Percentiles rank a stretch among this genome's conserved stretches.
These are phyloP conservation scores for Fraxinus ornus DNA, from an alignment of 305 asterid genomes.

Conservation along the genomic window DNA sequence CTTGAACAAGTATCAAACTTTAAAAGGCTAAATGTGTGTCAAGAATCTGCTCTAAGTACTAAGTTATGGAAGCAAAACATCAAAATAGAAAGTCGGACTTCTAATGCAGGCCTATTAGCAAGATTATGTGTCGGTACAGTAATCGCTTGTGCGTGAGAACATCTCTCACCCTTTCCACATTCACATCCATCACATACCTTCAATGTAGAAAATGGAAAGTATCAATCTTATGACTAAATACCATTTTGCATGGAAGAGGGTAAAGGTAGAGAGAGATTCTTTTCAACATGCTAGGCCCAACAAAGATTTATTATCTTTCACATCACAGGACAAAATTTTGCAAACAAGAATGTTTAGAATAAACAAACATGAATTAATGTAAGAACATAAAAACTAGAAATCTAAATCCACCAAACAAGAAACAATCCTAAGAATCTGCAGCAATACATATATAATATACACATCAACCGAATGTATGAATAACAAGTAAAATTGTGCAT, in stretches of 20 bases:
- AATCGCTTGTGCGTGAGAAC: constrained; percentile 80
- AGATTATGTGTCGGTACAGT: constrained; percentile 72
- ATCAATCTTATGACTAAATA: constrained; percentile 16
- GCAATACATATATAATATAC: too few species aligned
- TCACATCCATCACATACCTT: constrained; percentile 61
- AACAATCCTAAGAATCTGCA: neutral
- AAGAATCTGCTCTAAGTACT: neutral
- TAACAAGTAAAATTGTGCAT: neutral
- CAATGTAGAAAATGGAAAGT: constrained; percentile 25
- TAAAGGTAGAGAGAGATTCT: neutral
- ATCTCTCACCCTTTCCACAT: constrained; percentile 59
- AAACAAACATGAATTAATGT: neutral
- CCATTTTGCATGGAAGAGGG: neutral
- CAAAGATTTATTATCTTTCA: neutral
- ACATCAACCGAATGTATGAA: neutral
- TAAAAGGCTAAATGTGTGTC: neutral
- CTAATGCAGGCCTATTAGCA: constrained; percentile 79
- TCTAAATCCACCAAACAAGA: constrained; percentile 15
- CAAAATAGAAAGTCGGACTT: constrained; percentile 52
- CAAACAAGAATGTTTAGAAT: neutral
- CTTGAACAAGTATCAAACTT: neutral
- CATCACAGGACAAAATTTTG: neutral
- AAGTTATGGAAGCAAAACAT: neutral
- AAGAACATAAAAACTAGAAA: neutral
- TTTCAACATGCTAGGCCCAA: constrained; percentile 32